Evolutionary conservation across 202 grass and related monocot genomes (phyloP).

Genomic region (Setaria italica): DNA sequence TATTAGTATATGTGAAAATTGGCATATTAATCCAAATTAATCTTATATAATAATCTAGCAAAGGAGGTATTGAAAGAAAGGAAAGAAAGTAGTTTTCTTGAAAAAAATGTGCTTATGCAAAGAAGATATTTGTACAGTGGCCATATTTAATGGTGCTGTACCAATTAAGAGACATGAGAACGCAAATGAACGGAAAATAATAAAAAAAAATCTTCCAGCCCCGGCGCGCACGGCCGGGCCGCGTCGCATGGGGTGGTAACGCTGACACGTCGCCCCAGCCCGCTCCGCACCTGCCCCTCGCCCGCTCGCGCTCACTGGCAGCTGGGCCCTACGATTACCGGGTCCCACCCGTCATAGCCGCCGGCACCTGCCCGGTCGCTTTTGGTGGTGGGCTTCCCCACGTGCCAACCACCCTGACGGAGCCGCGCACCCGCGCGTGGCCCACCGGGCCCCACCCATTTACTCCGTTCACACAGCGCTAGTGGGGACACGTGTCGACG

Average conservation of each 20-base stretch:
- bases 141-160: neutral
- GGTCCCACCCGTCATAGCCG: neutral
- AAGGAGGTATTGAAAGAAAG: too few species aligned
- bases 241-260: constrained; percentile 18
- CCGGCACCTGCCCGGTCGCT: neutral
- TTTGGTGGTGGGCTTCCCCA: constrained; percentile 37
- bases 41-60: neutral
- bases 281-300: neutral
- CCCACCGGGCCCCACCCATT: constrained; percentile 21
- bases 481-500: constrained; percentile 35
- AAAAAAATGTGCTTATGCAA: neutral
- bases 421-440: neutral
- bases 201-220: constrained; percentile 3
- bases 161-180: constrained; percentile 13
- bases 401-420: constrained; percentile 53
- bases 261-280: constrained; percentile 40
- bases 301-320: neutral
- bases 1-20: too few species aligned
- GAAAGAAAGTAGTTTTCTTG: neutral
- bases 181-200: neutral
- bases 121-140: neutral
- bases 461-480: neutral
- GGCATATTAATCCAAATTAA: too few species aligned
- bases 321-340: accelerated
- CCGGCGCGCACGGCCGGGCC: neutral